Conservation (phyloP, 1,284 basidiomycete species). For the Vanrija sp. region DNA sequence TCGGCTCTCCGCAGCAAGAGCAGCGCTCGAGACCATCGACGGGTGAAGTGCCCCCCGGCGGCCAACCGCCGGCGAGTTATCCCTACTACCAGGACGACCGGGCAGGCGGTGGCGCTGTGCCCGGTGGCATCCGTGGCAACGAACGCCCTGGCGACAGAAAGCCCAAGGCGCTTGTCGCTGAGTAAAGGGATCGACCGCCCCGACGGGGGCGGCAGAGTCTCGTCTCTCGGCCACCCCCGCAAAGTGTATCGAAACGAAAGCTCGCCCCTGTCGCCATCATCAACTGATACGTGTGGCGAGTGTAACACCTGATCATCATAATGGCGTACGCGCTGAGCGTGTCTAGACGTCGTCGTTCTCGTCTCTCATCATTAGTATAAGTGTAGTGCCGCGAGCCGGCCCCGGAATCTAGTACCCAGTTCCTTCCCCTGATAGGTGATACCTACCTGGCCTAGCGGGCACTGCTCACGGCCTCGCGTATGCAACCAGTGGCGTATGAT, state of each 20-base stretch:
- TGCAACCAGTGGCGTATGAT: too few species aligned
- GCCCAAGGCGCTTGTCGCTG: slow-evolving; percentile 3
- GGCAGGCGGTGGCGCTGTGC: background rate
- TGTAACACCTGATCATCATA: background rate
- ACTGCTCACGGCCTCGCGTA: too few species aligned
- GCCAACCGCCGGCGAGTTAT: background rate
- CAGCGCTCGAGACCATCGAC: slow-evolving; percentile 25
- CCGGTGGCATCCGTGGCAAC: background rate
- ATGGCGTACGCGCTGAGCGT: background rate
- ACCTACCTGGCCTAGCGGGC: too few species aligned
- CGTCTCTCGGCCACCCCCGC: background rate
- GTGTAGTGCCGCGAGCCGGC: background rate
- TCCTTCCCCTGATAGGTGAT: too few species aligned
- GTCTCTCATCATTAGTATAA: background rate
- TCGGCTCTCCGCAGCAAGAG: slow-evolving; percentile 41
- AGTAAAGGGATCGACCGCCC: background rate
- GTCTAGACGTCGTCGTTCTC: background rate
- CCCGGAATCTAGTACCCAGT: background rate
- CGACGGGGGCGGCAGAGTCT: background rate
- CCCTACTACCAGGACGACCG: slow-evolving; percentile 5
- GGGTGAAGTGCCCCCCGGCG: background rate
- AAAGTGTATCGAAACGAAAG: too few species aligned
- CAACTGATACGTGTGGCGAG: too few species aligned
- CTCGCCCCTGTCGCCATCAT: too few species aligned
- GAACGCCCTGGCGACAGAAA: slow-evolving; percentile 1